phyloP scores from a whole-genome alignment of 176 grass and related monocot species.

The Calamus simplicifolius region DNA sequence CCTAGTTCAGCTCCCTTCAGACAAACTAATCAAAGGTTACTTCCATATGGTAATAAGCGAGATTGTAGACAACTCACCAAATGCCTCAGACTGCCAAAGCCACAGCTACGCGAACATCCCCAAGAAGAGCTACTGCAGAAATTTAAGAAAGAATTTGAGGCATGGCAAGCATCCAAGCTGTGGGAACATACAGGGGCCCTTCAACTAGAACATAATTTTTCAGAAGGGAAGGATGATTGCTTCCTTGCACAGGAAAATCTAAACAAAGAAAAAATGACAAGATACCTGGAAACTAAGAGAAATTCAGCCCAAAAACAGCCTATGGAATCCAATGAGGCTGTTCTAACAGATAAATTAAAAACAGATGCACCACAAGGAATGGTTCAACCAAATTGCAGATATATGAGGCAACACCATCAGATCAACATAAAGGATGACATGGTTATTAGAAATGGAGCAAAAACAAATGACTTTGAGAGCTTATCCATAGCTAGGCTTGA shows the following conservation, averaged over 20 bases:
- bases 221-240: conserved; percentile 26
- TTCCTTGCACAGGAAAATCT: conserved; percentile 64
- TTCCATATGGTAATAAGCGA: conserved; percentile 17
- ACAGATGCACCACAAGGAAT: not conserved
- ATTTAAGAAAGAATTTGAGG: conserved; percentile 68
- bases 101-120: conserved; percentile 35
- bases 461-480: conserved; percentile 3
- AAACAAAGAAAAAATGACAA: conserved; percentile 55
- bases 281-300: conserved; percentile 25
- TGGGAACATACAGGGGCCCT: not conserved
- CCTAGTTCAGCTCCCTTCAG: conserved; percentile 24
- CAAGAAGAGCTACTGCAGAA: conserved; percentile 59
- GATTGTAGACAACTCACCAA: conserved; percentile 16
- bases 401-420: not conserved
- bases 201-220: conserved; percentile 4
- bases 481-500: conserved; percentile 9
- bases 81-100: conserved; percentile 18
- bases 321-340: not conserved
- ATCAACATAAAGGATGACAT: not conserved
- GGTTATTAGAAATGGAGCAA: not conserved
- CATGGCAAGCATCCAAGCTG: conserved; percentile 47
- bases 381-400: not conserved
- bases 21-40: conserved; percentile 29
- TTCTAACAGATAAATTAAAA: not conserved
- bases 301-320: not conserved